Conservation (phyloP, 306 rosid genomes). For the Casuarina cunninghamiana region DNA sequence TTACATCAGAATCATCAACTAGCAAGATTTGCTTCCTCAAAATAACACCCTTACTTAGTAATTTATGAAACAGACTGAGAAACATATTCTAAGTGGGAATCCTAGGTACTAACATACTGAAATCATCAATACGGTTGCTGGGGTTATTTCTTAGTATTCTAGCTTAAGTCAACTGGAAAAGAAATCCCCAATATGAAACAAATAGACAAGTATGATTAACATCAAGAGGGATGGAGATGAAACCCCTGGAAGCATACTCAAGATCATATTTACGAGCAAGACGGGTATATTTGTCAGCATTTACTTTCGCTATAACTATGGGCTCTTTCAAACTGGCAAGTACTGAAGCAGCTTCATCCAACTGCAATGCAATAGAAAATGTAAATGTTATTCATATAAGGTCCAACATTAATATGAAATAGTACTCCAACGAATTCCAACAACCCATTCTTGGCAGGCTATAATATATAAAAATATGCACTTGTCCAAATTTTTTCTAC, state of each 20-base stretch:
- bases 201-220: slow-evolving; percentile 7
- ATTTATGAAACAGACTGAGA: neutral
- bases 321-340: slow-evolving; percentile 79
- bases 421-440: neutral
- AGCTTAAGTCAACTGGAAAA: slow-evolving; percentile 15
- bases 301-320: slow-evolving; percentile 72
- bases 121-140: neutral
- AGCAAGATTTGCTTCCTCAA: neutral
- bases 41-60: neutral
- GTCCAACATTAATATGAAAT: slow-evolving; percentile 2
- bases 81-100: slow-evolving; percentile 4
- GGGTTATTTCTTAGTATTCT: neutral
- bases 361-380: slow-evolving; percentile 45
- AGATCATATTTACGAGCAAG: slow-evolving; percentile 67
- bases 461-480: neutral
- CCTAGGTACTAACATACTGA: neutral
- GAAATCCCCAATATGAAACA: slow-evolving; percentile 4
- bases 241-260: slow-evolving; percentile 50
- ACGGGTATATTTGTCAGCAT: slow-evolving; percentile 79
- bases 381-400: neutral
- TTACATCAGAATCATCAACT: slow-evolving; percentile 10
- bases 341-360: slow-evolving; percentile 87
- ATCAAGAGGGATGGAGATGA: slow-evolving; percentile 6
- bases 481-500: neutral
- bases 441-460: neutral